phyloP scores from a whole-genome alignment of 2,329 filamentous ascomycete genomes.

The Exophiala spinifera region DNA sequence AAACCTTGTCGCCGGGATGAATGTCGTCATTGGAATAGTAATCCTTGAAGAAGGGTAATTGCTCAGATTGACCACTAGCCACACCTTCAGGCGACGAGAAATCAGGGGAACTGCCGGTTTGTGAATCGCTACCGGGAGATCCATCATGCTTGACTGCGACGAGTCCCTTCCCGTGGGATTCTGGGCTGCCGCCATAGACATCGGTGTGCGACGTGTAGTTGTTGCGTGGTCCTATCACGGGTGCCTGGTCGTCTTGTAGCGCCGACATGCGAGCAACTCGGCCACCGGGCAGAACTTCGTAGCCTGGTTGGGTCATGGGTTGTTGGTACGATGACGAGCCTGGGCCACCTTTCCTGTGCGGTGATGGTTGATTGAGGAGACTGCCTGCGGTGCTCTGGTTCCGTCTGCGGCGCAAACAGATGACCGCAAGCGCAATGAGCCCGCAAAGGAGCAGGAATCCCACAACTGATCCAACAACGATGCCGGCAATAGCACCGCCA shows the following conservation, averaged over 20 bases:
- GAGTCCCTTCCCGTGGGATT: slow-evolving; percentile 58
- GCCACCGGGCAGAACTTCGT: slow-evolving; percentile 77
- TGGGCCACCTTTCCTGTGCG: slow-evolving; percentile 47
- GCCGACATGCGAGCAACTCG: slow-evolving; percentile 96
- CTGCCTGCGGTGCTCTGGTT: slow-evolving; percentile 64
- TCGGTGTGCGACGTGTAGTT: slow-evolving; percentile 60
- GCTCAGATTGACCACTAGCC: slow-evolving; percentile 88
- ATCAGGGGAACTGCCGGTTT: slow-evolving; percentile 71
- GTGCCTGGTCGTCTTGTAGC: slow-evolving; percentile 60
- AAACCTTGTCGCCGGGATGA: slow-evolving; percentile 82
- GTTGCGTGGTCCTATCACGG: slow-evolving; percentile 42
- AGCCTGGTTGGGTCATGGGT: slow-evolving; percentile 47
- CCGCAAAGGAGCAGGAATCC: slow-evolving; percentile 68
- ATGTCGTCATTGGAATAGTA: slow-evolving; percentile 98
- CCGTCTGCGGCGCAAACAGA: slow-evolving; percentile 56
- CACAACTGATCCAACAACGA: slow-evolving; percentile 75
- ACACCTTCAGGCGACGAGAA: slow-evolving; percentile 82
- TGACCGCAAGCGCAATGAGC: slow-evolving; percentile 59
- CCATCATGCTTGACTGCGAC: slow-evolving; percentile 64
- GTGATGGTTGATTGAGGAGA: slow-evolving; percentile 87
- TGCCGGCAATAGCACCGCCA: slow-evolving; percentile 86
- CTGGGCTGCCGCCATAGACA: slow-evolving; percentile 67
- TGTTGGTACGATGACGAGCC: slow-evolving; percentile 43
- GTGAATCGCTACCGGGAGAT: slow-evolving; percentile 84
- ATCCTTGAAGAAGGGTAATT: slow-evolving; percentile 94